Percentiles rank a stretch among this genome's conserved stretches.
phyloP scores from a whole-genome alignment of 2,329 filamentous ascomycete species.

The Fusarium sarcochroum region DNA sequence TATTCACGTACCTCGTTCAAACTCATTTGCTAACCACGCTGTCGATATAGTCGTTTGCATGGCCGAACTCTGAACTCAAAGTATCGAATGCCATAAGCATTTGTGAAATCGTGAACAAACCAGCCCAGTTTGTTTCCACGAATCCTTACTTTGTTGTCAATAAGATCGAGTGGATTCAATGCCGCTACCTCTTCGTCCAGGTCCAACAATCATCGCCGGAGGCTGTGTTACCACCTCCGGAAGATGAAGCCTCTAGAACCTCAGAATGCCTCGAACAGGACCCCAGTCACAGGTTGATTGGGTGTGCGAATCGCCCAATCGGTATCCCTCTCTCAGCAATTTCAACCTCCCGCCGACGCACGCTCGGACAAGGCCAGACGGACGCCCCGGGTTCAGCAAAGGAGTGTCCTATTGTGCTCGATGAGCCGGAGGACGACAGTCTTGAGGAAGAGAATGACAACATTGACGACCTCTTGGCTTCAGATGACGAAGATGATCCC shows the following conservation, averaged over 20 bases:
- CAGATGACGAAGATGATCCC: constrained; percentile 33
- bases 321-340: constrained; percentile 50
- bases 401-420: constrained; percentile 17
- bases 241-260: neutral
- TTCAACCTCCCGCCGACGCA: constrained; percentile 38
- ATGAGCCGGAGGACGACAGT: constrained; percentile 4
- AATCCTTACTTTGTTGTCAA: constrained; percentile 78
- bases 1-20: neutral
- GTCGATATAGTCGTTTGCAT: constrained; percentile 52
- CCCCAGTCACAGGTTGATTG: constrained; percentile 27
- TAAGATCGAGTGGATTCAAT: constrained; percentile 89
- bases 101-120: constrained; percentile 87
- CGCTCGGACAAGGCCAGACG: neutral
- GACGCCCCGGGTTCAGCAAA: neutral
- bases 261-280: constrained; percentile 50
- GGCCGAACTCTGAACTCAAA: constrained; percentile 77
- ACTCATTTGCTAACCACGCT: constrained; percentile 4
- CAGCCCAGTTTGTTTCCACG: constrained; percentile 69
- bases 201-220: constrained; percentile 27
- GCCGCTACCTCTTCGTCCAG: constrained; percentile 81
- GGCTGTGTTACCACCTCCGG: constrained; percentile 29
- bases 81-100: constrained; percentile 75
- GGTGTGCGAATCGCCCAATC: neutral
- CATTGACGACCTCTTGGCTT: constrained; percentile 41
- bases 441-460: constrained; percentile 23